These are phyloP conservation scores for Rhizopogon vesiculosus DNA, from an alignment of 768 basidiomycete genomes.

Conservation along the genomic window DNA sequence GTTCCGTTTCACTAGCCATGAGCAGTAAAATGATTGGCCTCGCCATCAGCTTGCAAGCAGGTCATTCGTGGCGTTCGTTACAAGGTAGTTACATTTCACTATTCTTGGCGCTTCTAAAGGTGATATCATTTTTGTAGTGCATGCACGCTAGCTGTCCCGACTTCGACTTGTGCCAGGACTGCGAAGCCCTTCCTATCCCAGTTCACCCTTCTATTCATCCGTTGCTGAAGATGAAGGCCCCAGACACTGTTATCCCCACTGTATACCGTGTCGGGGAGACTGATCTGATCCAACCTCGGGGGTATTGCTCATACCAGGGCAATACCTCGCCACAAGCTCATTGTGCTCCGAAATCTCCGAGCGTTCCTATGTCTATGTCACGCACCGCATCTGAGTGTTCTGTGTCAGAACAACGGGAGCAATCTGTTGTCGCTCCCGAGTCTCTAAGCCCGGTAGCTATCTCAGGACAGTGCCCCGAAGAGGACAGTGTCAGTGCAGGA, in stretches of 20 bases:
- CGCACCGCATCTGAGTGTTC: neutral
- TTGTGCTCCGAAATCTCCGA: neutral
- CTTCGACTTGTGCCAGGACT: conserved; percentile 74
- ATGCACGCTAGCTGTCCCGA: conserved; percentile 75
- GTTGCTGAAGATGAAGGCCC: conserved; percentile 65
- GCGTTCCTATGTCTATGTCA: neutral
- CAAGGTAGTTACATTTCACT: conserved; percentile 43
- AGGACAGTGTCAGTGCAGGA: neutral
- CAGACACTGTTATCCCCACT: conserved; percentile 43
- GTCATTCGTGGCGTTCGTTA: conserved; percentile 62
- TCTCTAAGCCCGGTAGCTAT: neutral
- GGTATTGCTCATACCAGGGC: neutral
- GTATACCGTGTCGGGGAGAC: conserved; percentile 28
- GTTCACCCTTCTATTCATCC: conserved; percentile 71
- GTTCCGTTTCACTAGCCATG: neutral
- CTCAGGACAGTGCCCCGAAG: neutral
- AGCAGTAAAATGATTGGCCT: neutral
- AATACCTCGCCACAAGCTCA: neutral
- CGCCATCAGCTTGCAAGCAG: conserved; percentile 36
- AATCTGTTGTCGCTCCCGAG: neutral
- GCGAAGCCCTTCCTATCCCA: conserved; percentile 76
- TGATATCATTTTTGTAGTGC: conserved; percentile 43
- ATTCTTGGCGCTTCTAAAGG: neutral
- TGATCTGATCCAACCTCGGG: neutral
- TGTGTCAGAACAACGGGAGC: neutral